These are phyloP conservation scores for Raddia distichophylla DNA, from an alignment of 176 grass and related monocot genomes.

Conservation along the genomic window DNA sequence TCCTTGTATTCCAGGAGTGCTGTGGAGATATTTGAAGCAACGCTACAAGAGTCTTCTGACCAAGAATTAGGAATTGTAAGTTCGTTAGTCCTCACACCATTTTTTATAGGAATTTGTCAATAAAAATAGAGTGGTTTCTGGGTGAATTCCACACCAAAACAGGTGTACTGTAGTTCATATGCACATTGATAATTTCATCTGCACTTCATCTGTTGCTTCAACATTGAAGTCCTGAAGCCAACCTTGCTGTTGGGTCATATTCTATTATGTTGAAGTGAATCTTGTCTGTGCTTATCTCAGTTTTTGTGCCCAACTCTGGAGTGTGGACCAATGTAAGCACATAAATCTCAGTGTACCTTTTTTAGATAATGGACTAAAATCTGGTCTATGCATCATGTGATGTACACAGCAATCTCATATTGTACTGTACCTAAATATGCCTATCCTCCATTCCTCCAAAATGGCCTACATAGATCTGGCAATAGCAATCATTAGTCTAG, in stretches of 20 bases:
- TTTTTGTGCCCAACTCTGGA: neutral
- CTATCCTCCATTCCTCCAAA: constrained; percentile 9
- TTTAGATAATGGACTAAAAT: too few relatives aligned
- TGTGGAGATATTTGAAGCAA: constrained; percentile 83
- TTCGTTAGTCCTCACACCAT: neutral
- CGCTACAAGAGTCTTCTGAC: constrained; percentile 50
- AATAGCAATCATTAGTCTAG: neutral
- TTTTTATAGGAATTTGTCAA: neutral
- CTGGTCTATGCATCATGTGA: too few relatives aligned
- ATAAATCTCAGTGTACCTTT: neutral
- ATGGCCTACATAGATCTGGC: neutral
- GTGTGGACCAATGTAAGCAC: neutral
- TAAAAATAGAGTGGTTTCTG: constrained; percentile 24
- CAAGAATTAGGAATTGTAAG: constrained; percentile 65
- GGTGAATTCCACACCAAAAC: neutral
- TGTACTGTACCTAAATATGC: neutral
- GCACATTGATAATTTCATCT: neutral
- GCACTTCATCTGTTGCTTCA: constrained; percentile 2
- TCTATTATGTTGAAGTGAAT: neutral
- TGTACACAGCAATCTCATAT: too few relatives aligned
- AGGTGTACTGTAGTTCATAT: neutral
- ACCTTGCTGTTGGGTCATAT: neutral
- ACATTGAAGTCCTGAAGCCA: neutral
- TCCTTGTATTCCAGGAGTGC: constrained; percentile 69
- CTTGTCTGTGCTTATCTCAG: neutral